These are phyloP conservation scores for Irpex lacteus DNA, from an alignment of 1,284 basidiomycete species.

Conservation along the genomic window DNA sequence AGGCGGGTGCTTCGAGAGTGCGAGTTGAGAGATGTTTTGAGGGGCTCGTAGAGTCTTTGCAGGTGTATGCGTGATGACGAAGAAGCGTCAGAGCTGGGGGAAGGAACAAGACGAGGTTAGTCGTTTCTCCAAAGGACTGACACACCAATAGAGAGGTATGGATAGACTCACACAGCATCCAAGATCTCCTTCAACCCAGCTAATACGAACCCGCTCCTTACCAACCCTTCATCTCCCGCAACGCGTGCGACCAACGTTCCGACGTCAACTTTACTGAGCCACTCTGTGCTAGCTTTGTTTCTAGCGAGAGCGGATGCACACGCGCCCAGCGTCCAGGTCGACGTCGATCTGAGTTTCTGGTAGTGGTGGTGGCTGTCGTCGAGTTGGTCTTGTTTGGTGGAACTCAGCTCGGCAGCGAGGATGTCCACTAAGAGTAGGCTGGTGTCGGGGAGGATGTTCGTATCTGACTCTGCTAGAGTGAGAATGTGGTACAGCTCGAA, in stretches of 20 bases:
- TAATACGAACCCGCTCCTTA: constrained; percentile 49
- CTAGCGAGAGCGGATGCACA: constrained; percentile 46
- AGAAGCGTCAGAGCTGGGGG: neutral
- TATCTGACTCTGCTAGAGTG: constrained; percentile 34
- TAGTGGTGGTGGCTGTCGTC: too few relatives aligned
- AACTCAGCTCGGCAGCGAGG: constrained; percentile 23
- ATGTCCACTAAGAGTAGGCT: constrained; percentile 47
- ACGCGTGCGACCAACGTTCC: constrained; percentile 37
- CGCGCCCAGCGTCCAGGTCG: constrained; percentile 51
- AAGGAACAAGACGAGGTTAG: too few relatives aligned
- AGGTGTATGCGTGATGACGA: neutral
- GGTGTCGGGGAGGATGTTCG: constrained; percentile 42
- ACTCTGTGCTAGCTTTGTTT: constrained; percentile 34
- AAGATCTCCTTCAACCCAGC: constrained; percentile 47
- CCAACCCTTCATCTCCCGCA: constrained; percentile 22
- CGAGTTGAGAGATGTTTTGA: constrained; percentile 51
- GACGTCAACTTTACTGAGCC: constrained; percentile 45
- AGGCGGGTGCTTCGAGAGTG: constrained; percentile 59
- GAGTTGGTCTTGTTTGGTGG: too few relatives aligned
- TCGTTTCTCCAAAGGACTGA: neutral
- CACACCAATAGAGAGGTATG: too few relatives aligned
- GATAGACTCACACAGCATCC: constrained; percentile 32
- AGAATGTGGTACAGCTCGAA: constrained; percentile 50
- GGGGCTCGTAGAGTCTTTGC: constrained; percentile 40
- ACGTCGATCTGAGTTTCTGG: constrained; percentile 37